Percentiles rank a stretch among this genome's conserved stretches.
Evolutionary conservation across 2,329 filamentous ascomycete species (phyloP).

Genomic region (Hypoxylon sp.): DNA sequence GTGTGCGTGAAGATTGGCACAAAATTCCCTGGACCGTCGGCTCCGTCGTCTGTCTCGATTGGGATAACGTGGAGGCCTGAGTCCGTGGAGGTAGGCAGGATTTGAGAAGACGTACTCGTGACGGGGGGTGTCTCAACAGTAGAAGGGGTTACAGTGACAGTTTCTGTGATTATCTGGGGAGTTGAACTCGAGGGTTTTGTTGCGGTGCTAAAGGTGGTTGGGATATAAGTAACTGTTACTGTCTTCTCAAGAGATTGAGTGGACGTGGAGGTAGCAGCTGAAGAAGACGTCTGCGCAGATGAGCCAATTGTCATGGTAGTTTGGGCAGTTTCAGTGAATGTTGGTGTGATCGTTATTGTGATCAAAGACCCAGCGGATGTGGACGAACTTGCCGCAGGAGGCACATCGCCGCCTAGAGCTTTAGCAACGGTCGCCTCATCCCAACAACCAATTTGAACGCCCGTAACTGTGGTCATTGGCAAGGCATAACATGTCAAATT

Average conservation of each 20-base stretch:
- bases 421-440: constrained; percentile 58
- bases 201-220: constrained; percentile 44
- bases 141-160: constrained; percentile 41
- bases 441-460: constrained; percentile 66
- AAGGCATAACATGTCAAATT: constrained; percentile 66
- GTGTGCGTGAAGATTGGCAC: constrained; percentile 13
- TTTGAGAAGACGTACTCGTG: constrained; percentile 13
- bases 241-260: constrained; percentile 29
- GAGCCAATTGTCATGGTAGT: constrained; percentile 36
- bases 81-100: constrained; percentile 24
- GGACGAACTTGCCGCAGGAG: constrained; percentile 27
- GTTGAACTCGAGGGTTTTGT: constrained; percentile 38
- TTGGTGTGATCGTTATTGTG: constrained; percentile 48
- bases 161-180: constrained; percentile 35
- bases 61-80: constrained; percentile 43
- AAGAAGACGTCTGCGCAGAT: constrained; percentile 19
- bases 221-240: constrained; percentile 35
- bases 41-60: constrained; percentile 29
- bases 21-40: neutral
- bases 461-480: constrained; percentile 65
- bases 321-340: constrained; percentile 46
- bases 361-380: constrained; percentile 27
- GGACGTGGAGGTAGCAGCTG: constrained; percentile 17
- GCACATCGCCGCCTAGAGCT: constrained; percentile 58
- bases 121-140: constrained; percentile 7